Conservation (phyloP, 306 rosid species). For the Acacia confusa region DNA sequence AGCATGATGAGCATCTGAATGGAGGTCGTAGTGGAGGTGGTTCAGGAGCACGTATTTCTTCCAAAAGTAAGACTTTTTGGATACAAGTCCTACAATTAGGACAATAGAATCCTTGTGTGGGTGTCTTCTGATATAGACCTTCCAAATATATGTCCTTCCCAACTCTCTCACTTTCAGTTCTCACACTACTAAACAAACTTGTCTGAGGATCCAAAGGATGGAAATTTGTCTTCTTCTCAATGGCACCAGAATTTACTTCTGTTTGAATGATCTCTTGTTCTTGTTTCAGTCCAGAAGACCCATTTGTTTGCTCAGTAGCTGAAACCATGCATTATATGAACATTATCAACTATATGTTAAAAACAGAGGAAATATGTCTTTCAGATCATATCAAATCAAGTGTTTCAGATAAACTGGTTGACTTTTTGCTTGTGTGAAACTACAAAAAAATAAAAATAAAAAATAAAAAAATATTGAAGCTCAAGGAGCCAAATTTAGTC, state of each 20-base stretch:
- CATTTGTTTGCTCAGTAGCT: background rate
- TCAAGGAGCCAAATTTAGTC: background rate
- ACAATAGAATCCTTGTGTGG: conserved; percentile 65
- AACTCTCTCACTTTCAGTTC: conserved; percentile 27
- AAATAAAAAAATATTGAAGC: background rate
- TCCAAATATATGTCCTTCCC: conserved; percentile 54
- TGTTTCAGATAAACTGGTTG: background rate
- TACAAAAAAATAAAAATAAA: background rate
- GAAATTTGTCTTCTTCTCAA: conserved; percentile 6
- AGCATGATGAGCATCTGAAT: conserved; percentile 61
- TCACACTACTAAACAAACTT: background rate
- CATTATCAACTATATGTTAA: background rate
- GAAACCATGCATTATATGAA: background rate
- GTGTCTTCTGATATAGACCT: conserved; percentile 43
- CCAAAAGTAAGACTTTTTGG: conserved; percentile 55
- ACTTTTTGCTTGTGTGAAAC: background rate
- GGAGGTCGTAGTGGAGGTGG: background rate
- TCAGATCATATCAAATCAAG: background rate
- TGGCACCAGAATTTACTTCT: background rate
- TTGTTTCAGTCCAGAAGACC: conserved; percentile 7
- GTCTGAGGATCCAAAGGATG: conserved; percentile 31
- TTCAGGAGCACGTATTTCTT: background rate
- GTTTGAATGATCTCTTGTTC: conserved; percentile 13
- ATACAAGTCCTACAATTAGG: conserved; percentile 76
- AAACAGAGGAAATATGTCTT: background rate